phyloP scores from a whole-genome alignment of 1,139 yeast species.

The Suhomyces kunorum region DNA sequence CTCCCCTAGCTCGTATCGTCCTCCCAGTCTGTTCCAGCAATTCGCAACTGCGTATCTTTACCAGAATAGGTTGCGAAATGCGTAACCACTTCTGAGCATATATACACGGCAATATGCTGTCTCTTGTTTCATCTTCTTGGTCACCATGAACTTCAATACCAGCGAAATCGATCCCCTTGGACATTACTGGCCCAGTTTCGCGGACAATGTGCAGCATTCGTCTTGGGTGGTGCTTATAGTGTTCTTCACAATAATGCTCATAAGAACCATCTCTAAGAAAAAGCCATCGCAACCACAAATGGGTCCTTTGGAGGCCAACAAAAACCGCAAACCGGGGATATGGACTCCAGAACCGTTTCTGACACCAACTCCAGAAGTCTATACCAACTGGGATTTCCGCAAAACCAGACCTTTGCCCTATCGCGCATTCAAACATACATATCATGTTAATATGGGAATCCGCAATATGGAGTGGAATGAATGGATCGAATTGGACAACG shows the following conservation, averaged over 20 bases:
- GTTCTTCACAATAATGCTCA: neutral
- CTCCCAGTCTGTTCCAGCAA: too few relatives aligned
- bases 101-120: too few relatives aligned
- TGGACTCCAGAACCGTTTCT: slow-evolving; percentile 57
- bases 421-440: slow-evolving; percentile 62
- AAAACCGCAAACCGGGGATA: slow-evolving; percentile 41
- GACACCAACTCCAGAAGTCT: slow-evolving; percentile 52
- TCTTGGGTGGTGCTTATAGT: slow-evolving; percentile 9
- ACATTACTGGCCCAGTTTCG: neutral
- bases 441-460: slow-evolving; percentile 63
- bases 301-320: slow-evolving; percentile 16
- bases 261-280: neutral
- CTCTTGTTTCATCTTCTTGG: too few relatives aligned
- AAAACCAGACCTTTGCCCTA: slow-evolving; percentile 59
- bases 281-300: neutral
- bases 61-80: slow-evolving; percentile 18
- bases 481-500: slow-evolving; percentile 69
- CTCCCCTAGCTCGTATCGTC: too few relatives aligned
- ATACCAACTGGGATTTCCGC: slow-evolving; percentile 50
- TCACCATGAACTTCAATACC: neutral
- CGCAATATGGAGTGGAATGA: slow-evolving; percentile 56
- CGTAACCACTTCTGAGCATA: slow-evolving; percentile 1
- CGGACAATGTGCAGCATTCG: slow-evolving; percentile 5
- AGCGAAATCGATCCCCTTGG: neutral
- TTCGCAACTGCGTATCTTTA: slow-evolving; percentile 15